Evolutionary conservation across 305 asterid genomes (phyloP).

Genomic region (Euphrasia arctica): DNA sequence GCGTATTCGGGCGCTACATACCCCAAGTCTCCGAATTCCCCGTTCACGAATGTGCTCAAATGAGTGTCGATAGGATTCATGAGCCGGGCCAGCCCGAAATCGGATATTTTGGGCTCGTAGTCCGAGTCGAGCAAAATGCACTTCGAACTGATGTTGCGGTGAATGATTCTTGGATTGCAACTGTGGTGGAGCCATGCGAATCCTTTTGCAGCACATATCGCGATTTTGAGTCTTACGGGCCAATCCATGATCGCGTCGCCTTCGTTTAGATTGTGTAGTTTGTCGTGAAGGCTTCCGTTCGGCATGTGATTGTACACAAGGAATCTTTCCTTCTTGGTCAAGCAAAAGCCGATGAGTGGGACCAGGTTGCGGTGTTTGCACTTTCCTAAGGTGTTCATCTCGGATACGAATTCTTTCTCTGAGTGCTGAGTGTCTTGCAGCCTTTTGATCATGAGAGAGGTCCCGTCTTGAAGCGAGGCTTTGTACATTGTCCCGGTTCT

Average conservation of each 20-base stretch:
- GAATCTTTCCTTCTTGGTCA: conserved; percentile 68
- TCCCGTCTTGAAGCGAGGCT: conserved; percentile 73
- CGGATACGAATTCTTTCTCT: conserved; percentile 71
- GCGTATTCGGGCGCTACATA: conserved; percentile 30
- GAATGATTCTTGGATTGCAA: conserved; percentile 87
- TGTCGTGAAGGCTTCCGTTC: conserved; percentile 71
- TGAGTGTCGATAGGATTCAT: conserved; percentile 89
- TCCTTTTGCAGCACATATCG: conserved; percentile 71
- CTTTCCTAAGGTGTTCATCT: conserved; percentile 70
- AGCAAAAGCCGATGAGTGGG: conserved; percentile 82
- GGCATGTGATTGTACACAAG: conserved; percentile 73
- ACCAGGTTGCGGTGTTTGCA: conserved; percentile 75
- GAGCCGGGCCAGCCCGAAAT: conserved; percentile 88
- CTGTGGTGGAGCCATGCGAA: conserved; percentile 87
- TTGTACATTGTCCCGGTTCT: conserved; percentile 81
- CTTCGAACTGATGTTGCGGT: conserved; percentile 78
- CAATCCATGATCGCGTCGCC: conserved; percentile 54
- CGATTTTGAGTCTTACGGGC: conserved; percentile 75
- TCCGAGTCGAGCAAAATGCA: conserved; percentile 70
- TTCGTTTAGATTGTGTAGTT: conserved; percentile 42
- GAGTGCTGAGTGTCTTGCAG: conserved; percentile 76
- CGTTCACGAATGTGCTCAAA: conserved; percentile 82
- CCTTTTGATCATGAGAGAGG: conserved; percentile 77
- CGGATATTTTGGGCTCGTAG: conserved; percentile 77
- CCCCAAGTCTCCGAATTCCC: conserved; percentile 84